phyloP scores from a whole-genome alignment of 768 basidiomycete genomes.

The Dentipellis fragilis region DNA sequence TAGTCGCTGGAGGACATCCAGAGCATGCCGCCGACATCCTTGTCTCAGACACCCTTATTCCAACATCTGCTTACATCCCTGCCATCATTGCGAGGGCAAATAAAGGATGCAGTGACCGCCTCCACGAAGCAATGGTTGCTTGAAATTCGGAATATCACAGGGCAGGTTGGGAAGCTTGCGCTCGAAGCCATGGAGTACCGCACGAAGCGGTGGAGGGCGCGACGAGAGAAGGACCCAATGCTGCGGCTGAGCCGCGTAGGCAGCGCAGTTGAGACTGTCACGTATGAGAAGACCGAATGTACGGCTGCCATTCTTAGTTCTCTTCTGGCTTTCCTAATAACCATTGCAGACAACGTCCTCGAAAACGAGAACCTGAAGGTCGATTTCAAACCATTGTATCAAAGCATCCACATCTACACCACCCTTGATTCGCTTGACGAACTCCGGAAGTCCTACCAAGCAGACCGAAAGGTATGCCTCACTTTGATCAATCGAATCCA shows the following conservation, averaged over 20 bases:
- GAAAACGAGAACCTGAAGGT: conserved; percentile 82
- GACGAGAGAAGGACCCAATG: conserved; percentile 78
- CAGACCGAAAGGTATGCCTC: conserved; percentile 75
- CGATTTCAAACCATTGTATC: conserved; percentile 91
- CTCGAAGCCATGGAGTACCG: conserved; percentile 85
- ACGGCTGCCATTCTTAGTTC: neutral
- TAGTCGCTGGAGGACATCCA: conserved; percentile 95
- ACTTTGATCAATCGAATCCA: neutral
- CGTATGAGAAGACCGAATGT: conserved; percentile 88
- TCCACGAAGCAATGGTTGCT: conserved; percentile 96
- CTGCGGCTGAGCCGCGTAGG: conserved; percentile 72
- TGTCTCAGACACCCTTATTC: conserved; percentile 90
- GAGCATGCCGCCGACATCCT: conserved; percentile 75
- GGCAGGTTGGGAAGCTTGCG: conserved; percentile 77
- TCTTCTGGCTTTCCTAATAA: conserved; percentile 7
- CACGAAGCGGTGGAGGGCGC: conserved; percentile 70
- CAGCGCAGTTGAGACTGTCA: conserved; percentile 85
- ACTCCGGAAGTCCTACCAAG: conserved; percentile 86
- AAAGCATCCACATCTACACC: conserved; percentile 95
- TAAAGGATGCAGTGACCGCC: conserved; percentile 89
- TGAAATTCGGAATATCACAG: conserved; percentile 84
- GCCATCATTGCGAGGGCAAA: conserved; percentile 79
- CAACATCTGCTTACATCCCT: conserved; percentile 85
- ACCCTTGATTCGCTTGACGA: conserved; percentile 86
- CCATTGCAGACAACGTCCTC: conserved; percentile 67